These are phyloP conservation scores for Kurtzmaniella quercitrusa DNA, from an alignment of 1,139 yeast genomes.

Conservation along the genomic window DNA sequence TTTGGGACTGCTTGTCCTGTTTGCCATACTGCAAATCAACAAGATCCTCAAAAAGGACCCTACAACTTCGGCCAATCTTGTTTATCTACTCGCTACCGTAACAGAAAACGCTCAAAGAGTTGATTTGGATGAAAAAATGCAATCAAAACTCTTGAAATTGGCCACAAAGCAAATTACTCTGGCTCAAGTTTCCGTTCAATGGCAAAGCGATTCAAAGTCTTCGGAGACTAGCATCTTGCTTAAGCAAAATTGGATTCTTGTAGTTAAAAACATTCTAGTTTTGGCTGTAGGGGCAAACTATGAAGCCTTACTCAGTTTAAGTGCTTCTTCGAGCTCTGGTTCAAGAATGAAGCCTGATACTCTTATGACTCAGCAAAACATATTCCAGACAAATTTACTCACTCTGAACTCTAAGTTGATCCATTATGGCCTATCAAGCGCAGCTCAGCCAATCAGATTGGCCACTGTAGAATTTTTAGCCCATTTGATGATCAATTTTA, in stretches of 20 bases:
- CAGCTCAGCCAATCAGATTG: slow-evolving; percentile 32
- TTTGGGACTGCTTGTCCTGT: slow-evolving; percentile 33
- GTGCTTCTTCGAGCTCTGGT: slow-evolving; percentile 35
- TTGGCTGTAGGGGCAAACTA: slow-evolving; percentile 35
- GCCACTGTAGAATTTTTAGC: slow-evolving; percentile 37
- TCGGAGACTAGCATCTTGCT: slow-evolving; percentile 17
- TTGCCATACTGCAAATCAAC: slow-evolving; percentile 33
- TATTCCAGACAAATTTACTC: slow-evolving; percentile 29
- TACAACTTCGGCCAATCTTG: slow-evolving; percentile 21
- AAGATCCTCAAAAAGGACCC: slow-evolving; percentile 38
- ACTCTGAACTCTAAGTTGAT: slow-evolving; percentile 28
- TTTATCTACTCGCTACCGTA: slow-evolving; percentile 30
- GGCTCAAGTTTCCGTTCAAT: neutral
- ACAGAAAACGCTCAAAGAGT: slow-evolving; percentile 34
- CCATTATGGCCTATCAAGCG: slow-evolving; percentile 28
- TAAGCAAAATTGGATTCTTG: slow-evolving; percentile 32
- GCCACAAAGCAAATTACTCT: slow-evolving; percentile 23
- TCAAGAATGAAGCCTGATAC: slow-evolving; percentile 43
- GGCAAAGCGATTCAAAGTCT: slow-evolving; percentile 4
- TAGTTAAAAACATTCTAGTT: slow-evolving; percentile 29
- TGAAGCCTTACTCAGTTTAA: slow-evolving; percentile 32
- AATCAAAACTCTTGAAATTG: slow-evolving; percentile 32
- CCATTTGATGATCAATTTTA: slow-evolving; percentile 31
- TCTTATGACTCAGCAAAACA: slow-evolving; percentile 39
- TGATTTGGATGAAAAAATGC: slow-evolving; percentile 41